Evolutionary conservation across 2,329 filamentous ascomycete genomes (phyloP).

Genomic region (Hypoxylon sp.): DNA sequence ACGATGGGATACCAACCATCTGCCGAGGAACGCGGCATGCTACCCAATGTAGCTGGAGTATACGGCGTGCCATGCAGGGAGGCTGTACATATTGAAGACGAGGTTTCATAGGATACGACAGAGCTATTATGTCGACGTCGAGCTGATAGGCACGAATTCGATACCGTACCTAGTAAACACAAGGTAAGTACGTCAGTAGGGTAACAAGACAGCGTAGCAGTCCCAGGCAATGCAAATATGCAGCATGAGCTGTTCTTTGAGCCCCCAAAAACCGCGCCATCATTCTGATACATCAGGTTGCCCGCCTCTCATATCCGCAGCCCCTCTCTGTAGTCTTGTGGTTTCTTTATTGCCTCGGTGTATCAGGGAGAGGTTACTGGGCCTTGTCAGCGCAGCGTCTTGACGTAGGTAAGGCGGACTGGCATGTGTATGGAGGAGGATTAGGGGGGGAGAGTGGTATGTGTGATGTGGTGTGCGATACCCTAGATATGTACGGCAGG

Average conservation of each 20-base stretch:
- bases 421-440: constrained; percentile 27
- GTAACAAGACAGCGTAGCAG: constrained; percentile 43
- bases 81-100: constrained; percentile 26
- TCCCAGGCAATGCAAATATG: constrained; percentile 41
- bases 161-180: constrained; percentile 27
- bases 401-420: constrained; percentile 28
- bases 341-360: constrained; percentile 37
- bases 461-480: constrained; percentile 33
- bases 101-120: constrained; percentile 27
- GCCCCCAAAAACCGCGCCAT: constrained; percentile 41
- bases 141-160: constrained; percentile 33
- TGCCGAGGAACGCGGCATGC: constrained; percentile 40
- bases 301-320: background rate
- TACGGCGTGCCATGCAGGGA: constrained; percentile 36
- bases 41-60: constrained; percentile 26
- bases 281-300: constrained; percentile 42
- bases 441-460: background rate
- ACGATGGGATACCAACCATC: constrained; percentile 27
- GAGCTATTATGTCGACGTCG: constrained; percentile 23
- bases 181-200: constrained; percentile 36
- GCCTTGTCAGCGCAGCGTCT: constrained; percentile 26
- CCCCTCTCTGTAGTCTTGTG: constrained; percentile 11
- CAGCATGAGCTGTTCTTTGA: constrained; percentile 44
- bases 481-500: constrained; percentile 38
- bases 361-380: constrained; percentile 41